Evolutionary conservation across 2,329 filamentous ascomycete species (phyloP).

Genomic region (Ilyonectria mors-panacis): DNA sequence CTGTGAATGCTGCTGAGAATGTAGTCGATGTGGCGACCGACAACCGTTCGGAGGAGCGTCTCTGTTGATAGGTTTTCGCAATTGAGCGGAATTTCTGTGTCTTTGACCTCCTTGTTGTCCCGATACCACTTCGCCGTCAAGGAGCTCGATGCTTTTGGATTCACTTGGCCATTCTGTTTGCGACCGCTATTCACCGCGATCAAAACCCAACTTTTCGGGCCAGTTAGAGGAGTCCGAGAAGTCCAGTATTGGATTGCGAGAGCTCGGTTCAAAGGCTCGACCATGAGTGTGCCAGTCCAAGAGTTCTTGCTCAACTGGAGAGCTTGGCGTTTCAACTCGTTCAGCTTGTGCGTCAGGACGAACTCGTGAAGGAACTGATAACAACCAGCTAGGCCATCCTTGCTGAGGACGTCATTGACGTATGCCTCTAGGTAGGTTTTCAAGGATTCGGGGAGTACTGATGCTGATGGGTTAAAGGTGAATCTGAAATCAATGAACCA

Average conservation of each 20-base stretch:
- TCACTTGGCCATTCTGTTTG: constrained; percentile 56
- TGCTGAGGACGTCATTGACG: constrained; percentile 79
- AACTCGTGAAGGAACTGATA: constrained; percentile 92
- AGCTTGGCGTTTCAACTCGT: constrained; percentile 84
- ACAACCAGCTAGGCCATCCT: constrained; percentile 82
- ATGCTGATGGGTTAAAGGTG: constrained; percentile 79
- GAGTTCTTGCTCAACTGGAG: constrained; percentile 75
- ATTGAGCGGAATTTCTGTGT: constrained; percentile 78
- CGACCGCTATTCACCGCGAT: constrained; percentile 82
- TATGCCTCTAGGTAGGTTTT: constrained; percentile 77
- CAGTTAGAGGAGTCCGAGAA: constrained; percentile 64
- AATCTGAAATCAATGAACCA: constrained; percentile 96
- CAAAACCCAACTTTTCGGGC: constrained; percentile 90
- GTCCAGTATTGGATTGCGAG: constrained; percentile 94
- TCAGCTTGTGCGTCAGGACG: constrained; percentile 91
- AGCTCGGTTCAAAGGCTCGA: constrained; percentile 85
- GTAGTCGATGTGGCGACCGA: constrained; percentile 81
- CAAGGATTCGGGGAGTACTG: constrained; percentile 72
- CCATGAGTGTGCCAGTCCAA: constrained; percentile 84
- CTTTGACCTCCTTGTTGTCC: constrained; percentile 81
- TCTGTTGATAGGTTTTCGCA: constrained; percentile 80
- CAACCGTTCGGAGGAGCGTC: constrained; percentile 78
- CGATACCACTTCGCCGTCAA: constrained; percentile 86
- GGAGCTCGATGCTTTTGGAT: constrained; percentile 65
- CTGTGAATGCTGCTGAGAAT: constrained; percentile 78